Conservation (phyloP, 805 yeast species). For the Metschnikowia colocasiae region DNA sequence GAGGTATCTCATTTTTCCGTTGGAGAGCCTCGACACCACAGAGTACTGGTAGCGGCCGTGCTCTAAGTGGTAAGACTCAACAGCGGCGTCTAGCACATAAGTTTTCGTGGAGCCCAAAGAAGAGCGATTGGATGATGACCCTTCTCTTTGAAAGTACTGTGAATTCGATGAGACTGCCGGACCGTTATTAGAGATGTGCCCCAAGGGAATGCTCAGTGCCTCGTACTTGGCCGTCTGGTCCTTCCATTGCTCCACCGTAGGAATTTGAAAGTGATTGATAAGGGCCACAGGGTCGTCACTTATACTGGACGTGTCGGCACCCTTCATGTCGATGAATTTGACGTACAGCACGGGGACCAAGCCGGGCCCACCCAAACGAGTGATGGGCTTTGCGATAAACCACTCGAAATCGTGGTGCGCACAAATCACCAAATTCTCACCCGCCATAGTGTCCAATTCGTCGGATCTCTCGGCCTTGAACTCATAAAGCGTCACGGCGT, state of each 20-base stretch:
- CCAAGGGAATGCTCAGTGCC: constrained; percentile 79
- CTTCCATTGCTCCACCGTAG: constrained; percentile 96
- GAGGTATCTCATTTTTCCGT: constrained; percentile 66
- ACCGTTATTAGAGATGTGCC: constrained; percentile 35
- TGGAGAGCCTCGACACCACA: constrained; percentile 60
- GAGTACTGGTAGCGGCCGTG: constrained; percentile 89
- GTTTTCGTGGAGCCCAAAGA: constrained; percentile 31
- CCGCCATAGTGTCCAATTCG: constrained; percentile 78
- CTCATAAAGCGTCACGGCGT: constrained; percentile 83
- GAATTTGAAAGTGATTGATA: constrained; percentile 66
- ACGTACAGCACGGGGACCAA: constrained; percentile 90
- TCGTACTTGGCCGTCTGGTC: constrained; percentile 84
- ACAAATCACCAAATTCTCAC: constrained; percentile 87
- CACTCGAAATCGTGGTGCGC: constrained; percentile 97
- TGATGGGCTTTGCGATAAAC: constrained; percentile 97
- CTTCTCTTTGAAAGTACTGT: constrained; percentile 34
- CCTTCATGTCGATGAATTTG: constrained; percentile 71
- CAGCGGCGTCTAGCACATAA: constrained; percentile 59
- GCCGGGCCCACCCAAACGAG: constrained; percentile 95
- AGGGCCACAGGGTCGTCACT: constrained; percentile 45
- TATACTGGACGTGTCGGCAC: constrained; percentile 36
- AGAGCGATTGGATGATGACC: constrained; percentile 24
- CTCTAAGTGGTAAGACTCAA: constrained; percentile 74
- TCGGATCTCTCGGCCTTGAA: constrained; percentile 81
- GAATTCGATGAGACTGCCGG: constrained; percentile 34